These are phyloP conservation scores for Tolypocladium amazonense DNA, from an alignment of 2,329 filamentous ascomycete genomes.

Conservation along the genomic window DNA sequence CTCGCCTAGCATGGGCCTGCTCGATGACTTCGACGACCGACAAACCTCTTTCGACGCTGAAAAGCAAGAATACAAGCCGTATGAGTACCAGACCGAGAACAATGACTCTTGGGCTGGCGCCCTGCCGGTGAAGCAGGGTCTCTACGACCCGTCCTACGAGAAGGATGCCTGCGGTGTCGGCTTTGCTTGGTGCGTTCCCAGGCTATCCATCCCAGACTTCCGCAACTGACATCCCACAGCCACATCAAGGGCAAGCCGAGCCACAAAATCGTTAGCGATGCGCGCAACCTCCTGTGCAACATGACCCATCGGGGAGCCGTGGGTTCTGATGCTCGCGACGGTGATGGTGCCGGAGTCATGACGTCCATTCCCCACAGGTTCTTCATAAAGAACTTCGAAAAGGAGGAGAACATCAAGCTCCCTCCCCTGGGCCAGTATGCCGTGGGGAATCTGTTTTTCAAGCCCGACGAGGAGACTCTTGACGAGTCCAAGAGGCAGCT, in stretches of 20 bases:
- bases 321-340: constrained; percentile 93
- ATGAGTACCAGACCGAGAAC: constrained; percentile 82
- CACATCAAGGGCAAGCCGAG: constrained; percentile 96
- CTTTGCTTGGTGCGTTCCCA: constrained; percentile 78
- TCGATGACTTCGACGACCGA: constrained; percentile 59
- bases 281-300: constrained; percentile 80
- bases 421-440: constrained; percentile 89
- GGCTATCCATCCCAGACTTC: neutral
- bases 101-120: constrained; percentile 86
- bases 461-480: constrained; percentile 82
- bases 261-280: constrained; percentile 99
- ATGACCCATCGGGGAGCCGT: constrained; percentile 99
- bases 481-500: constrained; percentile 87
- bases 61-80: constrained; percentile 52
- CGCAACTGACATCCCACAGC: constrained; percentile 35
- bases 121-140: constrained; percentile 93
- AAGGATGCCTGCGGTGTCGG: constrained; percentile 99
- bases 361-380: constrained; percentile 97
- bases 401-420: constrained; percentile 77
- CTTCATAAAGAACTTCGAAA: constrained; percentile 96
- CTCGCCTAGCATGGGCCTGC: constrained; percentile 60
- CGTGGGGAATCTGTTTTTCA: constrained; percentile 96
- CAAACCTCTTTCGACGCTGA: constrained; percentile 50
- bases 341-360: constrained; percentile 98
- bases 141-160: constrained; percentile 91